A percentile compares a stretch with the other conserved stretches of the same genome.
Evolutionary conservation across 2,329 filamentous ascomycete species (phyloP).

Genomic region (Colletotrichum sp.): DNA sequence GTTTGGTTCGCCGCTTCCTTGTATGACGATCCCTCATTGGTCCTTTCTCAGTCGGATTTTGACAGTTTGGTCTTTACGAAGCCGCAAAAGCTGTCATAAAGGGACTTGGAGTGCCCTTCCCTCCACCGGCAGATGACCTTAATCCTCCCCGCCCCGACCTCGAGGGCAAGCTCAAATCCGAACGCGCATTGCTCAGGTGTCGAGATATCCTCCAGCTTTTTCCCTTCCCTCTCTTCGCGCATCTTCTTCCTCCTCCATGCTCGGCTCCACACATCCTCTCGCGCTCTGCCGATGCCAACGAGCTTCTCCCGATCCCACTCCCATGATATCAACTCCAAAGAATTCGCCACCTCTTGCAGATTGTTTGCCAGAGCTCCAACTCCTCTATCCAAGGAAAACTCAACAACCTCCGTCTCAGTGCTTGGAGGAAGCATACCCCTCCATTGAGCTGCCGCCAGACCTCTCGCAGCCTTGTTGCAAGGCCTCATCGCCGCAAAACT

Average conservation of each 20-base stretch:
- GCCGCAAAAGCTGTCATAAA: conserved; percentile 89
- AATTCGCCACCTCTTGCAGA: conserved; percentile 52
- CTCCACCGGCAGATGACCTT: conserved; percentile 70
- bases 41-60: neutral
- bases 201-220: conserved; percentile 25
- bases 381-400: conserved; percentile 23
- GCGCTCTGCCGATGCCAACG: conserved; percentile 66
- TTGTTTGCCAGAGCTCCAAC: conserved; percentile 38
- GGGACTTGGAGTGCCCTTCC: conserved; percentile 72
- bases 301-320: conserved; percentile 60
- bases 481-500: conserved; percentile 77
- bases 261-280: conserved; percentile 80
- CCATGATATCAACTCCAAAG: conserved; percentile 68
- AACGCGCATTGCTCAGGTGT: conserved; percentile 48
- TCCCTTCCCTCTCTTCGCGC: conserved; percentile 24
- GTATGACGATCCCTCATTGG: neutral
- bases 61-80: conserved; percentile 61
- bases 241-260: conserved; percentile 69
- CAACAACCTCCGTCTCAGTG: conserved; percentile 41
- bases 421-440: conserved; percentile 49
- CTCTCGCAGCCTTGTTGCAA: conserved; percentile 47
- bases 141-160: conserved; percentile 43
- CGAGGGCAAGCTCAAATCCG: conserved; percentile 63
- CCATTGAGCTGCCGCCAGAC: conserved; percentile 42
- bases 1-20: neutral